These are phyloP conservation scores for Botrytis galanthina DNA, from an alignment of 2,329 filamentous ascomycete genomes.

Conservation along the genomic window DNA sequence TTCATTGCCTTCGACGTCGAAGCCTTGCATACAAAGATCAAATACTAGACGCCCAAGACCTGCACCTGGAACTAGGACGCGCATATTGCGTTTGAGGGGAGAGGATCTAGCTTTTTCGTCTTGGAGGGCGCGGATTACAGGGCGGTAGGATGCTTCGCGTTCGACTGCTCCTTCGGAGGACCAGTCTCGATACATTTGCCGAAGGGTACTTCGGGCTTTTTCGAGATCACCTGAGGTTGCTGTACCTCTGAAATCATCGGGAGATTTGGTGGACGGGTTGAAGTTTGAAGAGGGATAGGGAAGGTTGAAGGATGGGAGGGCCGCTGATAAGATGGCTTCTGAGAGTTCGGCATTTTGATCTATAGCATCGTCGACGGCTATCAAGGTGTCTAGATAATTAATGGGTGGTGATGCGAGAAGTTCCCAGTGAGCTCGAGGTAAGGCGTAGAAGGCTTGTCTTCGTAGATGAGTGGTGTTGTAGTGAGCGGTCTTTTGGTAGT, in stretches of 20 bases:
- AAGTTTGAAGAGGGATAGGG: conserved; percentile 21
- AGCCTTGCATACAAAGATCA: conserved; percentile 74
- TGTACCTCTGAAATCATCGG: conserved; percentile 62
- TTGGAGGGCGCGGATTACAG: conserved; percentile 65
- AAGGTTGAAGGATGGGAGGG: conserved; percentile 64
- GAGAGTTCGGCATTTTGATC: conserved; percentile 83
- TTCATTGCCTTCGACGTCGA: conserved; percentile 81
- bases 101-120: conserved; percentile 42
- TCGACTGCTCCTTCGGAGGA: conserved; percentile 72
- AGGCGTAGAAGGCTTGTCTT: conserved; percentile 87
- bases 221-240: conserved; percentile 76
- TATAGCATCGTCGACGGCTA: conserved; percentile 80
- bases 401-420: conserved; percentile 80
- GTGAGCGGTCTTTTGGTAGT: conserved; percentile 82
- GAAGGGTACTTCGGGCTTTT: conserved; percentile 87
- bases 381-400: conserved; percentile 74
- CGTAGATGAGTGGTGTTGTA: conserved; percentile 88
- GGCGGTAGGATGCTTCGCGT: conserved; percentile 72
- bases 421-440: conserved; percentile 80
- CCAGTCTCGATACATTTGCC: conserved; percentile 96
- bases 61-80: conserved; percentile 82
- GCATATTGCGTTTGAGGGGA: conserved; percentile 30
- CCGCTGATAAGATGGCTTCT: conserved; percentile 69
- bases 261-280: conserved; percentile 20
- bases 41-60: conserved; percentile 87